phyloP scores from a whole-genome alignment of 305 asterid species.

The Rubia balearica region DNA sequence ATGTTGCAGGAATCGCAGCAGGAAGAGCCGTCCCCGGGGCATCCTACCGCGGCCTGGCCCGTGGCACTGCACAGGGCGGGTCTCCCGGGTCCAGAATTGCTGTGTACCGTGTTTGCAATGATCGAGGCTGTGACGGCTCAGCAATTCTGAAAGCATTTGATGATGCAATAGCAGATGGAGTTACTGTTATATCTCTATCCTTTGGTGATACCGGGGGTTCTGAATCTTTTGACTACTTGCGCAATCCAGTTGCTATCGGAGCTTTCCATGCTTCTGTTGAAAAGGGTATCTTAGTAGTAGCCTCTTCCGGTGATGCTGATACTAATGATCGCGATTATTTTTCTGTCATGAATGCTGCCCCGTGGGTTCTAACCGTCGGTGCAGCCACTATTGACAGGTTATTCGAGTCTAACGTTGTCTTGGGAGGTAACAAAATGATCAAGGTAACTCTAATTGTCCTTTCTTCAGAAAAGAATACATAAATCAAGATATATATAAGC shows the following conservation, averaged over 20 bases:
- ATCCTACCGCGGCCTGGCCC: conserved; percentile 23
- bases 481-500: neutral
- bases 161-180: conserved; percentile 73
- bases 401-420: conserved; percentile 5
- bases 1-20: conserved; percentile 25
- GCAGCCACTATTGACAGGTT: conserved; percentile 11
- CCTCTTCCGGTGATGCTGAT: conserved; percentile 2
- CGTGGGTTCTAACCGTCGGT: conserved; percentile 9
- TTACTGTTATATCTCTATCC: conserved; percentile 63
- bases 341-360: neutral
- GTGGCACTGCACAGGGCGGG: conserved; percentile 22
- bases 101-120: conserved; percentile 25
- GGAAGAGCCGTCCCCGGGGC: conserved; percentile 20
- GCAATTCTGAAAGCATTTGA: conserved; percentile 57
- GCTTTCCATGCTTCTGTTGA: conserved; percentile 9
- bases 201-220: neutral
- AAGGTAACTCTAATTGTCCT: neutral
- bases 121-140: conserved; percentile 48
- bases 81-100: conserved; percentile 28
- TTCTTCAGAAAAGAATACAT: neutral
- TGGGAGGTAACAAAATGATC: conserved; percentile 8
- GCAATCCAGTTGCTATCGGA: conserved; percentile 6
- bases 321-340: neutral
- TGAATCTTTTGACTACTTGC: neutral
- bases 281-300: conserved; percentile 7